Percentiles rank a stretch among this genome's conserved stretches.
These are phyloP conservation scores for Nelumbo lutea DNA, from an alignment of 164 flowering plant species.

Conservation along the genomic window DNA sequence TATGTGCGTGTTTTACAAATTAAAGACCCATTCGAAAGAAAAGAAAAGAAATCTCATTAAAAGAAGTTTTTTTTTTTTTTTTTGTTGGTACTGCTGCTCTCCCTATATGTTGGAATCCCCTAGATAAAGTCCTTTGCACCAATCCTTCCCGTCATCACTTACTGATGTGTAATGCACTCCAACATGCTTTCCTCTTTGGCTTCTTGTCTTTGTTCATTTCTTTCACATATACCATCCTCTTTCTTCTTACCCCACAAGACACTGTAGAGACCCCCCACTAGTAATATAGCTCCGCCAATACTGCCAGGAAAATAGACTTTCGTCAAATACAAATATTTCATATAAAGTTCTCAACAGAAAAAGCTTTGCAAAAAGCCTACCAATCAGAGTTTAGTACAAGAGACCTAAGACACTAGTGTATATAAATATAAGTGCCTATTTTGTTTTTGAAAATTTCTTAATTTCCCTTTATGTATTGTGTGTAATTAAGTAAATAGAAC, in stretches of 20 bases:
- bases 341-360: background rate
- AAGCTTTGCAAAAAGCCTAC: background rate
- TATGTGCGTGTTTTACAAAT: too few relatives aligned
- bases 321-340: too few relatives aligned
- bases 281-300: slow-evolving; percentile 37
- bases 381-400: background rate
- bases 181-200: slow-evolving; percentile 15
- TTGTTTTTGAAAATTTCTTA: background rate
- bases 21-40: background rate
- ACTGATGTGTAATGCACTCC: slow-evolving; percentile 26
- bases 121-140: background rate
- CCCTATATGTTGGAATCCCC: background rate
- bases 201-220: slow-evolving; percentile 13
- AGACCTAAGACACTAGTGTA: too few relatives aligned
- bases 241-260: slow-evolving; percentile 45
- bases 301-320: slow-evolving; percentile 20
- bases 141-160: background rate
- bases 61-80: background rate
- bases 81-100: background rate
- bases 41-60: background rate
- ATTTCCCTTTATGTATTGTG: background rate
- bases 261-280: slow-evolving; percentile 39
- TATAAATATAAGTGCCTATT: background rate
- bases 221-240: slow-evolving; percentile 12
- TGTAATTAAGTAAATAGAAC: background rate